Evolutionary conservation across 75 land plant genomes (phyloP).

Genomic region (Pinus albicaulis): DNA sequence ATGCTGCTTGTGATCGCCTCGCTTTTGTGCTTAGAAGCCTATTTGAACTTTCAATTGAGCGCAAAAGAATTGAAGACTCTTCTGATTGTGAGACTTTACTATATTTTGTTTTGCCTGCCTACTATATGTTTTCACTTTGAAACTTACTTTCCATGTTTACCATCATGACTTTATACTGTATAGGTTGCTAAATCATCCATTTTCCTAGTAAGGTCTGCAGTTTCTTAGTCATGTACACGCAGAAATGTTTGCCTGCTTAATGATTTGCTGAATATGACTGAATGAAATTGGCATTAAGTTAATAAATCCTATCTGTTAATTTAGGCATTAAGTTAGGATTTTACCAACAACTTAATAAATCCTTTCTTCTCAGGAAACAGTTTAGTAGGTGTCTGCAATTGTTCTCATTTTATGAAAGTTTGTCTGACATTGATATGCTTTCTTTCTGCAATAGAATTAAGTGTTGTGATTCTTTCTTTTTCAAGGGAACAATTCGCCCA

Average conservation of each 20-base stretch:
- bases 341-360: neutral
- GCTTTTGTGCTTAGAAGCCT: constrained; percentile 79
- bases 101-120: constrained; percentile 1
- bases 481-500: no score
- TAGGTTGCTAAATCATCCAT: neutral
- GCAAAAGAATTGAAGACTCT: constrained; percentile 38
- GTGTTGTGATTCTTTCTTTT: neutral
- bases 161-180: neutral
- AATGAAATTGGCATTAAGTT: no score
- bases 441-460: neutral
- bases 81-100: constrained; percentile 43
- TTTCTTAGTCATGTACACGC: neutral
- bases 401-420: neutral
- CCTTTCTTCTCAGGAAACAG: neutral
- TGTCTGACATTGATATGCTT: neutral
- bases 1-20: constrained; percentile 87
- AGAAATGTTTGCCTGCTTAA: neutral
- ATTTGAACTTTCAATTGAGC: constrained; percentile 81
- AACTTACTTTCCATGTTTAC: neutral
- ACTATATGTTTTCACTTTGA: neutral
- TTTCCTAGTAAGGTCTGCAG: neutral
- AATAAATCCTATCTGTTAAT: no score
- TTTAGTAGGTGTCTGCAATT: neutral
- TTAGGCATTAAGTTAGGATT: no score
- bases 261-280: neutral